Base-by-base conservation (phyloP, 768 basidiomycete species). In the Phallus indusiatus region DNA sequence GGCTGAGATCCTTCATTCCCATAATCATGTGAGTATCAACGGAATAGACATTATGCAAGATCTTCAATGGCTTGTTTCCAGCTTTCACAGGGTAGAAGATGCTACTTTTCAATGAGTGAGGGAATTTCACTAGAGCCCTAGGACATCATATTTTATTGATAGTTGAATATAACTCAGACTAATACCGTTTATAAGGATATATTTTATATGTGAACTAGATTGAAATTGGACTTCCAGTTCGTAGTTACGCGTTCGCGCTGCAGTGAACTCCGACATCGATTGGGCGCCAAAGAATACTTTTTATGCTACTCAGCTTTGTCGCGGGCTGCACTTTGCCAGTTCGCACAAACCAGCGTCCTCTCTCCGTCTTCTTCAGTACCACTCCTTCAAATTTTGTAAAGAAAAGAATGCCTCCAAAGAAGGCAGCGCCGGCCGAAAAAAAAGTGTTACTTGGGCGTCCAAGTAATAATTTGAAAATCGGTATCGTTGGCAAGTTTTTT, bases 381-480 rank as follows among this genome's bases (percentile, higher is more conserved):
- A 77, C 79, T 17, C 54, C 69, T 55, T 60, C 69, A 46, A 63
- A 68, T 21, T 61, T 70, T 53, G 72, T 71, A 53, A 85, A 85
- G 74, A 82, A 73, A 64, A 90, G 74, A 69, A 96, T 95, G 93
- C 86, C 92, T 2, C 94, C 94, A 14, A 94, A 92, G 76, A 94
- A 95, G 74, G 84, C 84, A 55, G 75, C 75, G 55, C 78, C 71
- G 22, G 75, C 75, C 11, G 91, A 93, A 75, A 96, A 94, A 78
- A 95, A 91, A 74, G 73, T 78, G 22, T 74, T 94, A 17, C 85
- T 98, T 36, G 96, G 96, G 49, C 76, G 94, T 58, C 95, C 96
- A 35, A 79, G 88, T 64, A 99, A 99, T 78, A 98, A 98, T 79
- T 81, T 98, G 69, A 90, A 94, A 83, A 89, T 97, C 68, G 96